Conservation (phyloP, 116 monocot genomes). For the Papilionanthe hybrid region DNA sequence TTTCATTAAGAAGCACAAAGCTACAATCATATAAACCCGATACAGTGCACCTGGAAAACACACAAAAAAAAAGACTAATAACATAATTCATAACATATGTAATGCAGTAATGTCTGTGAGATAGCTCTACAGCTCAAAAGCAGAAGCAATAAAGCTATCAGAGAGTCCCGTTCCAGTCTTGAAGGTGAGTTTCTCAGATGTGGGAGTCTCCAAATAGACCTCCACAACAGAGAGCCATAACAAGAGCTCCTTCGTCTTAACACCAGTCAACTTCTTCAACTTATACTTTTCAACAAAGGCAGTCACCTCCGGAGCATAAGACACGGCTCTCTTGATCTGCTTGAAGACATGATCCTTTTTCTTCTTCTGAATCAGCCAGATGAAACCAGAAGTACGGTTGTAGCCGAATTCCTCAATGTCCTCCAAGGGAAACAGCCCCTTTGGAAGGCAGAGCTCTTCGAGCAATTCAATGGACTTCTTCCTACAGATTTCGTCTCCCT, state of each 20-base stretch:
- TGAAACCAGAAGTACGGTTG: neutral
- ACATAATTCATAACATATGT: no score
- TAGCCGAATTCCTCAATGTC: conserved; percentile 13
- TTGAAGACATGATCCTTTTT: conserved; percentile 3
- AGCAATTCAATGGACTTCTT: conserved; percentile 19
- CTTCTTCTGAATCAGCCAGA: conserved; percentile 7
- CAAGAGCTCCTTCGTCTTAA: conserved; percentile 37
- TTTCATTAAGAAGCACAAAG: no score
- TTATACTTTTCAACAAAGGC: conserved; percentile 21
- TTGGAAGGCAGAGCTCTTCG: conserved; percentile 26
- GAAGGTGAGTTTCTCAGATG: conserved; percentile 17
- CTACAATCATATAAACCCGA: no score
- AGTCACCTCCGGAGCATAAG: conserved; percentile 25
- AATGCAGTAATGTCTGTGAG: no score
- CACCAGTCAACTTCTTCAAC: conserved; percentile 31
- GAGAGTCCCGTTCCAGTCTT: conserved; percentile 24
- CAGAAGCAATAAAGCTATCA: conserved; percentile 19
- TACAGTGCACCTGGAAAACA: no score
- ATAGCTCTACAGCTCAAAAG: conserved; percentile 22
- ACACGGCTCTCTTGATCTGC: conserved; percentile 3
- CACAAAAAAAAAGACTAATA: no score
- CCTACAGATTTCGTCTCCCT: conserved; percentile 20
- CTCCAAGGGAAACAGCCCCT: conserved; percentile 34
- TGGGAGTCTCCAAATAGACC: conserved; percentile 25
- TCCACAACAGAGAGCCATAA: conserved; percentile 35